Conservation (phyloP, 148 eudicot species). For the Talinum fruticosum region DNA sequence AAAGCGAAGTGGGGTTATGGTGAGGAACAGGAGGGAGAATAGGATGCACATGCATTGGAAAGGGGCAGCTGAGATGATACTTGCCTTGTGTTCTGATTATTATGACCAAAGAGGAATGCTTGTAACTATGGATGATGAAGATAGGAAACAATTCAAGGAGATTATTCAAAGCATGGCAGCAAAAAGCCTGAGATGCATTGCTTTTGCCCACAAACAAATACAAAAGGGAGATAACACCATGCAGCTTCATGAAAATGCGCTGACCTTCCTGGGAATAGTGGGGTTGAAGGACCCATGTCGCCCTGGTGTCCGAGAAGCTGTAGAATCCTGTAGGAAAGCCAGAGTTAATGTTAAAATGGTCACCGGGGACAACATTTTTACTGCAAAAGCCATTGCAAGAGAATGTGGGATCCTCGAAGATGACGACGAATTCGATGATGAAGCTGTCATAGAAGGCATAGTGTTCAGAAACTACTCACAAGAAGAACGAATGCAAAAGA, state of each 20-base stretch:
- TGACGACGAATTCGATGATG: conserved; percentile 26
- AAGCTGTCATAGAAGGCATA: conserved; percentile 36
- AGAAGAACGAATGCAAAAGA: conserved; percentile 24
- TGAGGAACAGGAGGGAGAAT: neutral
- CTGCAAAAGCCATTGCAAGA: conserved; percentile 46
- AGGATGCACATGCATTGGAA: conserved; percentile 37
- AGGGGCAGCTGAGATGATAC: conserved; percentile 51
- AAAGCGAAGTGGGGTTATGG: conserved; percentile 36
- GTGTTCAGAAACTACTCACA: conserved; percentile 35
- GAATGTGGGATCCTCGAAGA: conserved; percentile 48
- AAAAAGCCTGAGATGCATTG: conserved; percentile 40
- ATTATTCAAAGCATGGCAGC: conserved; percentile 39
- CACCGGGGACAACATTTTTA: conserved; percentile 46
- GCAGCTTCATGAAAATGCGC: conserved; percentile 32
- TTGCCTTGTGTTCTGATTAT: conserved; percentile 37
- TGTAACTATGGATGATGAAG: conserved; percentile 19
- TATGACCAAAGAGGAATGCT: conserved; percentile 21
- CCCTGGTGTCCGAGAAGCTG: conserved; percentile 43
- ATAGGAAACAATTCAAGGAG: conserved; percentile 12
- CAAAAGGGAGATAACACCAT: neutral
- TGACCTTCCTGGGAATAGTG: conserved; percentile 62
- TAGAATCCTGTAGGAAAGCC: conserved; percentile 36
- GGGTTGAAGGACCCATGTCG: conserved; percentile 59
- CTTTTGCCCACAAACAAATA: conserved; percentile 32
- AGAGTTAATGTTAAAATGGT: conserved; percentile 49